Evolutionary conservation across 176 grass and related monocot genomes (phyloP), one percentile per base, ranked within the genome.

Genomic region (Metroxylon sagu): DNA sequence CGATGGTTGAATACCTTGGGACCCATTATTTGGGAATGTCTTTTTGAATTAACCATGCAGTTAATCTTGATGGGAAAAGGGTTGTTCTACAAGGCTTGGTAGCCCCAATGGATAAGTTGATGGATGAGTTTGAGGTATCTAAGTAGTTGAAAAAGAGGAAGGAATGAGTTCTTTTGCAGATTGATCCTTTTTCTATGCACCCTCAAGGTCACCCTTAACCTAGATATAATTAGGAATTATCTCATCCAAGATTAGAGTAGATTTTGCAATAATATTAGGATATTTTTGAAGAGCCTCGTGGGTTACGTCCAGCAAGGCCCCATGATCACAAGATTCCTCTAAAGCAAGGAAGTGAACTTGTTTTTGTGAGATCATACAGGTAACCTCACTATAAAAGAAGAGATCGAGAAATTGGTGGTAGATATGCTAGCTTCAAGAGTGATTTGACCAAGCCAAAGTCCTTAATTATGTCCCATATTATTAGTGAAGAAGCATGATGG

Each of bases 401-500:
- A 55, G 14, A 57, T 57, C 17, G 5, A 39, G 1, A 25, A 69
- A 18, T 48, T 69, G 10, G 12, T 57, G 1, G 10, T 15, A 4
- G 21, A 30, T n/a, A 10, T 10, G 5, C 6, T 1, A 8, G 31
- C 6, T 35, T 35, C 0, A 7, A 35, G 31, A 5, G 18, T 52
- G 3, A 67, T 67, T 21, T 18, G 3, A 3, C 64, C n/a, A 16
- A 52, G 48, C 1, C 48, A 43, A 19, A 53, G 49, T 12, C n/a
- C 3, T 19, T 67, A 52, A 10, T 2, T 5, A 10, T 67, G 18
- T 25, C 64, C 64, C 15, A 5, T 26, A 25, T 53, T 67, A 14
- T 26, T 67, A 21, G 1, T 54, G 2, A 54, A 67, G 17, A 67
- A 67, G 18, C 49, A 67, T 4, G 49, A 67, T 53, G 23, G 15